Percentiles rank a stretch among this genome's conserved stretches.
Conservation (phyloP, 2,329 filamentous ascomycete species). For the Myotisia sp. region DNA sequence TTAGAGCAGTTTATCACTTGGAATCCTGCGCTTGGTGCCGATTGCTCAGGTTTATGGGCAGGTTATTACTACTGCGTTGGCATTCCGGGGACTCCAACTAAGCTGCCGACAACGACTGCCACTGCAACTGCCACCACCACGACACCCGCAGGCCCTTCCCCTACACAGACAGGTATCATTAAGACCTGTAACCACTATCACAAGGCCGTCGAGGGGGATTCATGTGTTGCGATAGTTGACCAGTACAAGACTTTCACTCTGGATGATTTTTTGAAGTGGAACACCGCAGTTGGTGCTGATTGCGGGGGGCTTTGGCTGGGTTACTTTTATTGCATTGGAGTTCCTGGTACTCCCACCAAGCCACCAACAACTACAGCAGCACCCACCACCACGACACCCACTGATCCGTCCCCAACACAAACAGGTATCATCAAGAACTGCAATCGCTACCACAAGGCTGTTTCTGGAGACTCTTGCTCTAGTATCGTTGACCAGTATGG, state of each 20-base stretch:
- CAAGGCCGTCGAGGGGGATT: neutral
- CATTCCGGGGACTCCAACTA: slow-evolving; percentile 2
- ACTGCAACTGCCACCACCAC: neutral
- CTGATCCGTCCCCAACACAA: slow-evolving; percentile 2
- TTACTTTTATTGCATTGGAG: slow-evolving; percentile 15
- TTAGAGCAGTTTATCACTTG: slow-evolving; percentile 12
- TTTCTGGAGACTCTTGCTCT: neutral
- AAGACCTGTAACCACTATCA: slow-evolving; percentile 1
- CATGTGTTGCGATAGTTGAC: neutral
- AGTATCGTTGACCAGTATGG: neutral
- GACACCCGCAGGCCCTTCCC: neutral
- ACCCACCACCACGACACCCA: neutral
- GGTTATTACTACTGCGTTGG: slow-evolving; percentile 17
- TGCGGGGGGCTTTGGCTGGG: slow-evolving; percentile 13
- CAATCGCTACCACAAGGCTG: slow-evolving; percentile 3
- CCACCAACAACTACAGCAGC: neutral
- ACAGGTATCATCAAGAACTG: slow-evolving; percentile 4
- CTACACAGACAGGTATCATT: slow-evolving; percentile 5
- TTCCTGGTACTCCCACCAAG: slow-evolving; percentile 4
- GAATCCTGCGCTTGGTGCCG: slow-evolving; percentile 15
- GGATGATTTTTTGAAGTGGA: slow-evolving; percentile 4
- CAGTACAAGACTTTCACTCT: slow-evolving; percentile 3
- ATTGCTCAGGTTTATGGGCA: slow-evolving; percentile 13
- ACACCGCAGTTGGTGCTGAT: neutral
- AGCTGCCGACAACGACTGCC: neutral